These are phyloP conservation scores for Cajanus cajan DNA, from an alignment of 306 rosid genomes.

Conservation along the genomic window DNA sequence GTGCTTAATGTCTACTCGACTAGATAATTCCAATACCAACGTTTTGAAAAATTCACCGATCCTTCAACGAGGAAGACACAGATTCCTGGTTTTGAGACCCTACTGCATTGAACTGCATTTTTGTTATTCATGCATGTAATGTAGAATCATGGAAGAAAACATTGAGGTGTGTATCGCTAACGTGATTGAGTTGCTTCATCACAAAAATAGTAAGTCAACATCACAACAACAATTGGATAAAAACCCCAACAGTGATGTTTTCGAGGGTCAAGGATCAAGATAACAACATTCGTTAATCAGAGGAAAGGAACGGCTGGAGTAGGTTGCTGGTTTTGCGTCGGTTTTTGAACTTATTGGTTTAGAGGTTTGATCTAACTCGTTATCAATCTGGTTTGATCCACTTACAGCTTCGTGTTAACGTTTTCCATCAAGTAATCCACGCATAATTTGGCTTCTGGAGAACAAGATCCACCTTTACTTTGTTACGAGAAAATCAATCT, in stretches of 20 bases:
- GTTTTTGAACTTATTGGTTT: neutral
- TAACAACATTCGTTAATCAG: neutral
- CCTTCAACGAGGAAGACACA: neutral
- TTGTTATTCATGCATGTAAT: neutral
- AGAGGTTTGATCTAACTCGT: neutral
- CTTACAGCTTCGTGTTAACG: neutral
- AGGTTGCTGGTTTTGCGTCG: neutral
- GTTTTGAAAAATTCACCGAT: neutral
- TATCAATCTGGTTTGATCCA: neutral
- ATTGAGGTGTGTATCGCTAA: neutral
- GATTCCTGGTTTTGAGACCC: neutral
- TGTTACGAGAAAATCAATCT: neutral
- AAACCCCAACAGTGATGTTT: neutral
- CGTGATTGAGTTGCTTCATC: neutral
- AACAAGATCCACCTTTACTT: neutral
- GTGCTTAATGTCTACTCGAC: neutral
- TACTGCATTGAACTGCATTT: neutral
- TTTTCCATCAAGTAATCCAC: neutral
- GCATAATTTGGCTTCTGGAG: neutral
- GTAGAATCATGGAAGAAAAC: neutral
- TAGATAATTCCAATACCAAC: neutral
- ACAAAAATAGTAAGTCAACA: neutral
- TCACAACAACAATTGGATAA: neutral
- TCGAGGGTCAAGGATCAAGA: neutral
- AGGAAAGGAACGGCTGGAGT: neutral